Evolutionary conservation across 2,329 filamentous ascomycete genomes (phyloP).

Genomic region (Emergomyces africanus): DNA sequence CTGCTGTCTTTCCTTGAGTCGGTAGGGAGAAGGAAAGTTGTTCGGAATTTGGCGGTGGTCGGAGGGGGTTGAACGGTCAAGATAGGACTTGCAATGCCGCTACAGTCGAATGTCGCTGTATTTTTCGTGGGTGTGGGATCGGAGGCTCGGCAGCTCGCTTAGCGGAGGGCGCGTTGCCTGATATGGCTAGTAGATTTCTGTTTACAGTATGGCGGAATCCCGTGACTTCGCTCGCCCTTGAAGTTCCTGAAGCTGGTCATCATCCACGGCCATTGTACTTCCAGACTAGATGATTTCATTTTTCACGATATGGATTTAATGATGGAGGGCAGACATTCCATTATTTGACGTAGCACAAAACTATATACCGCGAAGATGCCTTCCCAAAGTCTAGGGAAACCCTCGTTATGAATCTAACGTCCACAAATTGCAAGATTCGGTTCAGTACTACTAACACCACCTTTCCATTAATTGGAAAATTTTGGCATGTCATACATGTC

Average conservation of each 20-base stretch:
- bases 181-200: background rate
- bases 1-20: conserved; percentile 10
- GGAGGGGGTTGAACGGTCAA: conserved; percentile 2
- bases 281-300: no score
- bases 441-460: background rate
- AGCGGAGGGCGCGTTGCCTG: background rate
- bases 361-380: background rate
- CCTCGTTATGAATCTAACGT: background rate
- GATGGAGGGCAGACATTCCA: background rate
- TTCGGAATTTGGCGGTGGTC: conserved; percentile 6
- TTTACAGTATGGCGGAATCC: background rate
- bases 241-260: no score
- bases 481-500: conserved; percentile 39
- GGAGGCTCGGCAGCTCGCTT: conserved; percentile 4
- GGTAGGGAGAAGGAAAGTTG: conserved; percentile 5
- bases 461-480: conserved; percentile 18
- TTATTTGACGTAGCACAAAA: background rate
- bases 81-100: conserved; percentile 1
- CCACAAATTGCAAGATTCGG: background rate
- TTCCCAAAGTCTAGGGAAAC: background rate
- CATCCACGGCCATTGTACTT: no score
- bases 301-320: no score
- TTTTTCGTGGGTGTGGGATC: conserved; percentile 7
- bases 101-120: background rate
- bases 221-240: conserved; percentile 2